Evolutionary conservation across 2,329 filamentous ascomycete species (phyloP).

Genomic region (Mycocentrospora acerina): DNA sequence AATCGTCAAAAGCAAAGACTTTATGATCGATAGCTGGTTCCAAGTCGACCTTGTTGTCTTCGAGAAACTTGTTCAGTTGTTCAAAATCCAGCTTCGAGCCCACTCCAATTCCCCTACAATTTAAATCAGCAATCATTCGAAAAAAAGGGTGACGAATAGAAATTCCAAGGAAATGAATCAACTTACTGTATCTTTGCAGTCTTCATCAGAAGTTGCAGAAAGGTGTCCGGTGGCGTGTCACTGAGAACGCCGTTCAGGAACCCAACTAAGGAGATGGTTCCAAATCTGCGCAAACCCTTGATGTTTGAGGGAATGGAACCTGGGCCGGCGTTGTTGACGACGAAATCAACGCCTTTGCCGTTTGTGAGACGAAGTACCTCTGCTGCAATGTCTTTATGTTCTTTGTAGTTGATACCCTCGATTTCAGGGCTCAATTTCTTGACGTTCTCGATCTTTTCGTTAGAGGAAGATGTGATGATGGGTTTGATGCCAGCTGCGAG

Average conservation of each 20-base stretch:
- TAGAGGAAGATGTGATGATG: conserved; percentile 61
- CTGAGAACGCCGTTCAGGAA: conserved; percentile 20
- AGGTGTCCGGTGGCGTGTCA: conserved; percentile 7
- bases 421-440: conserved; percentile 33
- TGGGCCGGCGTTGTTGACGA: conserved; percentile 44
- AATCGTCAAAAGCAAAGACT: conserved; percentile 2
- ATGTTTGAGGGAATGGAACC: conserved; percentile 19
- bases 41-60: conserved; percentile 3
- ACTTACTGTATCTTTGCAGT: conserved; percentile 24
- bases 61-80: conserved; percentile 3
- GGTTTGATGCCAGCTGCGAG: conserved; percentile 38
- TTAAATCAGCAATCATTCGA: too few relatives aligned
- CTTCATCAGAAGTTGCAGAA: conserved; percentile 23
- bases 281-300: conserved; percentile 11
- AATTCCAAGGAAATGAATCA: not conserved
- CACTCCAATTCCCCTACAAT: conserved; percentile 5
- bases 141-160: too few relatives aligned
- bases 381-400: conserved; percentile 55
- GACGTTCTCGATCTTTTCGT: conserved; percentile 54
- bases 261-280: conserved; percentile 27
- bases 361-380: conserved; percentile 52
- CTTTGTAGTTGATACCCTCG: conserved; percentile 60
- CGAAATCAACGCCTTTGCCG: conserved; percentile 46
- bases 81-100: conserved; percentile 4
- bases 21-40: not conserved